Evolutionary conservation across 345 rosid species (phyloP).

Genomic region (Linum tenue): DNA sequence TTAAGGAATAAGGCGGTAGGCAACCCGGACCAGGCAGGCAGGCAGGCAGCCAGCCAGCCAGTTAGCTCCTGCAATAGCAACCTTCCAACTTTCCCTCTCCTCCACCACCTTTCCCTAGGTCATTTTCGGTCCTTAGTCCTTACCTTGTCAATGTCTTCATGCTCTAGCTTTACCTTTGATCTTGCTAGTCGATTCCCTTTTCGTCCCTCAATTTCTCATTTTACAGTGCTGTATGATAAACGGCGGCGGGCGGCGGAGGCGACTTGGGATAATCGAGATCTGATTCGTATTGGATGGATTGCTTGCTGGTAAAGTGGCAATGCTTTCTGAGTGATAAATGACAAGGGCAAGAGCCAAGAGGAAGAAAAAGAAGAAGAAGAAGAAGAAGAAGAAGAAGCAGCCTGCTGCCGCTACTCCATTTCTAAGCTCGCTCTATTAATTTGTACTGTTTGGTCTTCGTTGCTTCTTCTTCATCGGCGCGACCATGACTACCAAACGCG

Average conservation of each 20-base stretch:
- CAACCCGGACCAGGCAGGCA: background rate
- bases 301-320: background rate
- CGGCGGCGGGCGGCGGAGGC: background rate
- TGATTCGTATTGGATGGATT: background rate
- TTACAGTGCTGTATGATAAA: background rate
- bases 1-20: background rate
- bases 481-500: slow-evolving; percentile 89
- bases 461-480: background rate
- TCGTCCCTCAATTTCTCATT: background rate
- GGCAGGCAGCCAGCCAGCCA: background rate
- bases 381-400: background rate
- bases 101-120: background rate
- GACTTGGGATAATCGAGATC: background rate
- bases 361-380: background rate
- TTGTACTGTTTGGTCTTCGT: background rate
- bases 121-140: background rate
- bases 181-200: background rate
- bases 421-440: background rate
- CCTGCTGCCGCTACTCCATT: background rate
- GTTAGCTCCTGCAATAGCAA: background rate
- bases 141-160: background rate
- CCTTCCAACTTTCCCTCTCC: background rate
- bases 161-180: background rate
- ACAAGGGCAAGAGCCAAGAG: background rate
- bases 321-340: background rate